Percentiles rank a stretch among this genome's conserved stretches.
Conservation (phyloP, 441 rosid species). For the Gossypium trilobum region DNA sequence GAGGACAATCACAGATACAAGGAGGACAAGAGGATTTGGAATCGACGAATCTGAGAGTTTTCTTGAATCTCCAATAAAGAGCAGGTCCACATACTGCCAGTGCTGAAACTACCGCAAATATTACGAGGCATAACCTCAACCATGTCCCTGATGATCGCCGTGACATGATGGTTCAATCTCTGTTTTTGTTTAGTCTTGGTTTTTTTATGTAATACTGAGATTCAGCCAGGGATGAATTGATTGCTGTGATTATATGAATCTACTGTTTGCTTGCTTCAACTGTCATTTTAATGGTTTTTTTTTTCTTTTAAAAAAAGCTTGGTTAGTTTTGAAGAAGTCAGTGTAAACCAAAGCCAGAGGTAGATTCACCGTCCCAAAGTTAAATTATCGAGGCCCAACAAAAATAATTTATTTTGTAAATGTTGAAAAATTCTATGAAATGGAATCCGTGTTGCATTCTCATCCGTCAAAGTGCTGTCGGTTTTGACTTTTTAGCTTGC, state of each 20-base stretch:
- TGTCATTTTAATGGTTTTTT: neutral
- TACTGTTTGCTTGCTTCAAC: neutral
- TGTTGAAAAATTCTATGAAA: neutral
- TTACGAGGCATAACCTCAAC: slow-evolving; percentile 71
- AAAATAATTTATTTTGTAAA: neutral
- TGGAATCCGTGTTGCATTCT: neutral
- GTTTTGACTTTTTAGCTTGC: neutral
- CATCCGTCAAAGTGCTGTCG: neutral
- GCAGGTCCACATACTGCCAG: slow-evolving; percentile 90
- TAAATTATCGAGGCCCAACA: neutral
- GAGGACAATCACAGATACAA: slow-evolving; percentile 87
- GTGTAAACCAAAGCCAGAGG: neutral
- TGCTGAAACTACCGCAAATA: slow-evolving; percentile 85
- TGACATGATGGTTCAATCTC: slow-evolving; percentile 35
- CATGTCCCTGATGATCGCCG: slow-evolving; percentile 75
- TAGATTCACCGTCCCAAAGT: neutral
- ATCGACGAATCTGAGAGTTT: slow-evolving; percentile 36
- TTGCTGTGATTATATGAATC: neutral
- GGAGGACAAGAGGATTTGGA: slow-evolving; percentile 64
- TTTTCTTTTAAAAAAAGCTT: neutral
- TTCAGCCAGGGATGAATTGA: neutral
- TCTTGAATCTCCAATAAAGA: slow-evolving; percentile 83
- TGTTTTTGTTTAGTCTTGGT: neutral
- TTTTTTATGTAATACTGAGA: neutral
- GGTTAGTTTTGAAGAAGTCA: neutral